Percentiles rank a stretch among this genome's conserved stretches.
These are phyloP conservation scores for Rhodotorula sphaerocarpa DNA, from an alignment of 768 basidiomycete genomes.

Conservation along the genomic window DNA sequence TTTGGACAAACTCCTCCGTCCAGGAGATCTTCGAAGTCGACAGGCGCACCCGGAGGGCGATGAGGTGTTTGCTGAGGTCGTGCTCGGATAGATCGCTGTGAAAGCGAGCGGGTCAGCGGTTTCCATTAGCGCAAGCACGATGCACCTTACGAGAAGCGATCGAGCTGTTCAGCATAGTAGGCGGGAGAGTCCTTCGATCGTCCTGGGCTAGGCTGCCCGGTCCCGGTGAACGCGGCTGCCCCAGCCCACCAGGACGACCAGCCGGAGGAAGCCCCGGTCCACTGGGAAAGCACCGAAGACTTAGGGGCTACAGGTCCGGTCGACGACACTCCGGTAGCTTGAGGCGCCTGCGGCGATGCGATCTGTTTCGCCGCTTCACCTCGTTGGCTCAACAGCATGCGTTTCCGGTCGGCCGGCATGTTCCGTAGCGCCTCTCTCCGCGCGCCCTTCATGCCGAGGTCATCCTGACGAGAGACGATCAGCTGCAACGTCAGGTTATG, in stretches of 20 bases:
- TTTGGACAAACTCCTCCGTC: slow-evolving; percentile 66
- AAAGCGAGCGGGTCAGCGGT: too few relatives aligned
- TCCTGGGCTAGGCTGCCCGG: neutral
- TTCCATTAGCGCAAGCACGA: too few relatives aligned
- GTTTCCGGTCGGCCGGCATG: slow-evolving; percentile 58
- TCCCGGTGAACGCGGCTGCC: slow-evolving; percentile 28
- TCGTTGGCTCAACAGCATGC: slow-evolving; percentile 52
- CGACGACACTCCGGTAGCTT: too few relatives aligned
- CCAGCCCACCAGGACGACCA: slow-evolving; percentile 33
- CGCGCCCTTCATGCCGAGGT: slow-evolving; percentile 64
- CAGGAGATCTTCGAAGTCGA: slow-evolving; percentile 72
- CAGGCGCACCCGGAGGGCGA: slow-evolving; percentile 72
- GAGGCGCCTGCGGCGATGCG: too few relatives aligned
- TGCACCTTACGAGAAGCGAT: too few relatives aligned
- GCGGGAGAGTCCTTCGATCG: slow-evolving; percentile 44
- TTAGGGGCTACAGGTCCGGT: too few relatives aligned
- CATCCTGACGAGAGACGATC: slow-evolving; percentile 50
- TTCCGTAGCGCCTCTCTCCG: slow-evolving; percentile 58
- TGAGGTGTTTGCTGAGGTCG: slow-evolving; percentile 54
- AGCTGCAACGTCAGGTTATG: neutral
- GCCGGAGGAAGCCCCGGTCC: slow-evolving; percentile 9
- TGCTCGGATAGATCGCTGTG: neutral
- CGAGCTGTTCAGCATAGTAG: slow-evolving; percentile 58
- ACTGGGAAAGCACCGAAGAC: neutral
- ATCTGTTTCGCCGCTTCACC: too few relatives aligned